Evolutionary conservation across 2,329 filamentous ascomycete species (phyloP).

Genomic region (Verticillium klebahnii): DNA sequence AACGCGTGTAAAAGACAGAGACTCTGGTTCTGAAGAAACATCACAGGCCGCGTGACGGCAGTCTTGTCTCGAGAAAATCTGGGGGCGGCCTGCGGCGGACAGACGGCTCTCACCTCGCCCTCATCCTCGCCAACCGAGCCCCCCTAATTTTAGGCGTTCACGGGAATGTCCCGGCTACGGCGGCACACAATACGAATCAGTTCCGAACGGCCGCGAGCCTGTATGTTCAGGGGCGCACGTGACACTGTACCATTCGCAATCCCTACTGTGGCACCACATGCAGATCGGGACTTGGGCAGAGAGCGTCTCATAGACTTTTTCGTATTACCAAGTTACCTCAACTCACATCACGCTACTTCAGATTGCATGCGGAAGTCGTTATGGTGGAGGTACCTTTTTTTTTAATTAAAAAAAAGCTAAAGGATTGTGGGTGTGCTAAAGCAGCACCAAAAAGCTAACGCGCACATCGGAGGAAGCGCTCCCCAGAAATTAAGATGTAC

Average conservation of each 20-base stretch:
- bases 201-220: not conserved
- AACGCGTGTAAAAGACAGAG: not conserved
- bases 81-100: too few species aligned
- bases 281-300: too few species aligned
- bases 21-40: not conserved
- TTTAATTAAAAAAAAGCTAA: not conserved
- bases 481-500: not conserved
- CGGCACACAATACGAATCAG: not conserved
- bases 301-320: not conserved
- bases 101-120: not conserved
- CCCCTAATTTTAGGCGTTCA: not conserved
- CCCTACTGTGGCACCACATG: too few species aligned
- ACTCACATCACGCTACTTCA: not conserved
- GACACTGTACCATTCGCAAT: not conserved
- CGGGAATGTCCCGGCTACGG: not conserved
- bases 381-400: too few species aligned
- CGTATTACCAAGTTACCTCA: not conserved
- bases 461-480: not conserved
- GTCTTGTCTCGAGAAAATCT: not conserved
- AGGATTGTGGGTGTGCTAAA: not conserved
- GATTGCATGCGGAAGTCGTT: not conserved
- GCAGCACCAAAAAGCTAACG: not conserved
- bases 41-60: not conserved
- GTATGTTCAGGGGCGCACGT: not conserved
- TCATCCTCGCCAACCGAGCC: not conserved